Conservation (phyloP, 768 basidiomycete species). For the Boletellus sp. region DNA sequence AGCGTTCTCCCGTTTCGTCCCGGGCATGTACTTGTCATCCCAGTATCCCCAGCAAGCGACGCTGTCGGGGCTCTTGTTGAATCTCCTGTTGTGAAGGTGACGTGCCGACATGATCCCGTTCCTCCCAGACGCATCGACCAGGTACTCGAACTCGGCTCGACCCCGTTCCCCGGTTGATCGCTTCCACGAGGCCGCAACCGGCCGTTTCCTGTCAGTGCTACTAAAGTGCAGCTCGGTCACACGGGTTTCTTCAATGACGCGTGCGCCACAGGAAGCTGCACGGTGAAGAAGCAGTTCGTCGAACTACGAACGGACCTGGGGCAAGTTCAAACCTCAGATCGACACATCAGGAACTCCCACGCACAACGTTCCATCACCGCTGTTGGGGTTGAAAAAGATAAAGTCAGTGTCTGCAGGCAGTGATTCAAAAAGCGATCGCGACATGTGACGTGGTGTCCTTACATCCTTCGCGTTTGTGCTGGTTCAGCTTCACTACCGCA, state of each 20-base stretch:
- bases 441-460: constrained; percentile 27
- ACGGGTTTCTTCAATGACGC: background rate
- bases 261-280: background rate
- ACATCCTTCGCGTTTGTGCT: constrained; percentile 22
- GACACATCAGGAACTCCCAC: background rate
- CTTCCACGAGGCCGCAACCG: background rate
- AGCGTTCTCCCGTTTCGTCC: background rate
- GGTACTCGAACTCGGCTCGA: background rate
- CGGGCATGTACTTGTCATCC: background rate
- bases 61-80: background rate
- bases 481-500: constrained; percentile 2
- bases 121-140: constrained; percentile 1
- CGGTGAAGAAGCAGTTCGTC: background rate
- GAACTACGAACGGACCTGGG: background rate
- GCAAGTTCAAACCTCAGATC: background rate
- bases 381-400: background rate
- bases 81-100: background rate
- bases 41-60: constrained; percentile 1
- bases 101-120: background rate
- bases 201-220: background rate
- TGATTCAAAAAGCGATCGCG: background rate
- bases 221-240: background rate
- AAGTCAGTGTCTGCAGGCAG: background rate
- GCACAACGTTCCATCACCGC: background rate
- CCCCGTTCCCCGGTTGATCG: background rate